A percentile compares a stretch with the other conserved stretches of the same genome.
Evolutionary conservation across 208 protist genomes (phyloP).

Genomic region (Blechomonas ayalai): DNA sequence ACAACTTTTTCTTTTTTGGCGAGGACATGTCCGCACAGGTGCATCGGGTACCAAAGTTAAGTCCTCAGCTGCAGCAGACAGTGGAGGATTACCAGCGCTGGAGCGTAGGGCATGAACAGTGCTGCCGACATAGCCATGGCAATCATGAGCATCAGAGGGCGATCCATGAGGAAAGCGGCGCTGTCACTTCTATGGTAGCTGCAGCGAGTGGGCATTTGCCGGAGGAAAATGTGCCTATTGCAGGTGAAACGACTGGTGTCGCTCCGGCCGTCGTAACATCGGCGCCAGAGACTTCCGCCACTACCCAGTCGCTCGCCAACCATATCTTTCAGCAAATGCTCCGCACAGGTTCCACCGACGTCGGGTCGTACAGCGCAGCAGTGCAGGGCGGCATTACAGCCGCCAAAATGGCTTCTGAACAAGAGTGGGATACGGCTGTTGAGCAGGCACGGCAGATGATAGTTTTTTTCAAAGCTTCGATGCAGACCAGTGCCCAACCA

Average conservation of each 20-base stretch:
- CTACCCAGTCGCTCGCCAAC: slow-evolving; percentile 7
- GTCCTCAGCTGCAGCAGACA: slow-evolving; percentile 23
- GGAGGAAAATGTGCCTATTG: neutral
- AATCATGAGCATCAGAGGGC: slow-evolving; percentile 3
- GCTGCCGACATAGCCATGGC: slow-evolving; percentile 9
- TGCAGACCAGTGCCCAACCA: neutral
- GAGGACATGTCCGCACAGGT: slow-evolving; percentile 18
- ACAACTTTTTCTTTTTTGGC: slow-evolving; percentile 29
- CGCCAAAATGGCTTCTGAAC: slow-evolving; percentile 10
- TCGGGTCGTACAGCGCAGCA: no score
- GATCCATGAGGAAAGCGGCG: neutral
- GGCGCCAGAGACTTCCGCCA: neutral
- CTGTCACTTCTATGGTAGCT: no score
- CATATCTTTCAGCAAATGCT: slow-evolving; percentile 31
- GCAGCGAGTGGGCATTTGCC: no score
- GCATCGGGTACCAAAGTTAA: slow-evolving; percentile 57
- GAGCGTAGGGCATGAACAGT: slow-evolving; percentile 8
- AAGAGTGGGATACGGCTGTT: slow-evolving; percentile 39
- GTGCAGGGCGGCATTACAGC: neutral
- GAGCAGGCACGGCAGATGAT: slow-evolving; percentile 45
- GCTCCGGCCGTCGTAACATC: neutral
- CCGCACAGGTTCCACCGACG: slow-evolving; percentile 13
- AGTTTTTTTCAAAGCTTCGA: slow-evolving; percentile 22
- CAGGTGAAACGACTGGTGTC: neutral
- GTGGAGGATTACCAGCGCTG: slow-evolving; percentile 40